These are phyloP conservation scores for Silene conica DNA, from an alignment of 148 eudicot species.

Conservation along the genomic window DNA sequence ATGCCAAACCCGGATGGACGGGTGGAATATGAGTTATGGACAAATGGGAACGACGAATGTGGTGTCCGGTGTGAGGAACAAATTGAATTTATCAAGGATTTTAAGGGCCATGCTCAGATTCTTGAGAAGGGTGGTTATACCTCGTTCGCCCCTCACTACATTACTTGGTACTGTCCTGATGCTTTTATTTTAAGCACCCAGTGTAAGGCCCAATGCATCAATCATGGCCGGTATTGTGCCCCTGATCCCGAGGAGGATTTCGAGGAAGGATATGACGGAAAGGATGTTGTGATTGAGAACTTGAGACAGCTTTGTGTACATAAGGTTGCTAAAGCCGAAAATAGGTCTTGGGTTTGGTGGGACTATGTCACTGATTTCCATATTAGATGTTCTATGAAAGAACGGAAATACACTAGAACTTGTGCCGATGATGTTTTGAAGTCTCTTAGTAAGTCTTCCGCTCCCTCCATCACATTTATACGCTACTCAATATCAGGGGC, in stretches of 20 bases:
- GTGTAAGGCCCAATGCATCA: slow-evolving; percentile 87
- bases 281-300: slow-evolving; percentile 90
- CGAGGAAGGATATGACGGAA: slow-evolving; percentile 76
- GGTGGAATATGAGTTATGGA: slow-evolving; percentile 94
- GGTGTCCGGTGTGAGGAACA: slow-evolving; percentile 89
- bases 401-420: slow-evolving; percentile 57
- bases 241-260: slow-evolving; percentile 95
- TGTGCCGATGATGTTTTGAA: slow-evolving; percentile 76
- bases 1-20: slow-evolving; percentile 90
- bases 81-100: slow-evolving; percentile 68
- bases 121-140: slow-evolving; percentile 85
- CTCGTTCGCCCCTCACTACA: slow-evolving; percentile 77
- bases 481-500: too few species aligned
- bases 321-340: slow-evolving; percentile 62
- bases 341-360: slow-evolving; percentile 98
- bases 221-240: slow-evolving; percentile 90
- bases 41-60: slow-evolving; percentile 96
- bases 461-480: neutral
- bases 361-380: slow-evolving; percentile 96
- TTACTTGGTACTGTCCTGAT: slow-evolving; percentile 92
- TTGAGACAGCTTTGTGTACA: slow-evolving; percentile 94
- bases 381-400: slow-evolving; percentile 90
- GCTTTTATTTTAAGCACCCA: slow-evolving; percentile 57
- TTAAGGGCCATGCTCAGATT: slow-evolving; percentile 94
- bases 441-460: slow-evolving; percentile 57